Percentiles rank a stretch among this genome's conserved stretches.
These are phyloP conservation scores for Pharnaceum exiguum DNA, from an alignment of 148 eudicot genomes.

Conservation along the genomic window DNA sequence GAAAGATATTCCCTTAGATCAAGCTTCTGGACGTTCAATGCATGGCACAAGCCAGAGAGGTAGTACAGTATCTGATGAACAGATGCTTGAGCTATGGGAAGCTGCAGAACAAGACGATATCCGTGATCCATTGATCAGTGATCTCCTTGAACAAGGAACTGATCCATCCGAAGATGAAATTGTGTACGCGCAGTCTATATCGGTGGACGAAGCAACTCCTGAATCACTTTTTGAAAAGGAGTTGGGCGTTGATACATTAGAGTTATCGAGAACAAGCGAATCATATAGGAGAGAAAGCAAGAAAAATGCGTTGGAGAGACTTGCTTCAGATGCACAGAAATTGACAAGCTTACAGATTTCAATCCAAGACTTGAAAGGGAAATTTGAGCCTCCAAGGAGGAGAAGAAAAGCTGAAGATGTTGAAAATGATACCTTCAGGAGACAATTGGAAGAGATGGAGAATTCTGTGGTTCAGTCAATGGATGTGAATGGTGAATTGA, in stretches of 20 bases:
- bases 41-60: constrained; percentile 36
- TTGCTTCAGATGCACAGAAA: constrained; percentile 63
- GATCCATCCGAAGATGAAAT: constrained; percentile 26
- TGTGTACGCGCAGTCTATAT: constrained; percentile 21
- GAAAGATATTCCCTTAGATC: constrained; percentile 93
- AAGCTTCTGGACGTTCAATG: constrained; percentile 45
- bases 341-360: constrained; percentile 45
- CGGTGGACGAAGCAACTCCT: constrained; percentile 24
- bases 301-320: constrained; percentile 49
- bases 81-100: constrained; percentile 88
- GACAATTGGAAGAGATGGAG: constrained; percentile 62
- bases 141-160: constrained; percentile 25
- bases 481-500: constrained; percentile 50
- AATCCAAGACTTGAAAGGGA: constrained; percentile 54
- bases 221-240: constrained; percentile 61
- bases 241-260: constrained; percentile 65
- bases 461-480: constrained; percentile 51
- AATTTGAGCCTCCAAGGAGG: constrained; percentile 45
- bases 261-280: constrained; percentile 28
- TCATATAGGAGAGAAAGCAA: constrained; percentile 29
- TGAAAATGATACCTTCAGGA: constrained; percentile 49
- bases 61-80: constrained; percentile 44
- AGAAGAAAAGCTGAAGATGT: constrained; percentile 34
- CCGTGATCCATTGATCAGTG: constrained; percentile 23
- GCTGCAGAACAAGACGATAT: constrained; percentile 35